Conservation (phyloP, 2,329 filamentous ascomycete species). For the Pyricularia pennisetigena region DNA sequence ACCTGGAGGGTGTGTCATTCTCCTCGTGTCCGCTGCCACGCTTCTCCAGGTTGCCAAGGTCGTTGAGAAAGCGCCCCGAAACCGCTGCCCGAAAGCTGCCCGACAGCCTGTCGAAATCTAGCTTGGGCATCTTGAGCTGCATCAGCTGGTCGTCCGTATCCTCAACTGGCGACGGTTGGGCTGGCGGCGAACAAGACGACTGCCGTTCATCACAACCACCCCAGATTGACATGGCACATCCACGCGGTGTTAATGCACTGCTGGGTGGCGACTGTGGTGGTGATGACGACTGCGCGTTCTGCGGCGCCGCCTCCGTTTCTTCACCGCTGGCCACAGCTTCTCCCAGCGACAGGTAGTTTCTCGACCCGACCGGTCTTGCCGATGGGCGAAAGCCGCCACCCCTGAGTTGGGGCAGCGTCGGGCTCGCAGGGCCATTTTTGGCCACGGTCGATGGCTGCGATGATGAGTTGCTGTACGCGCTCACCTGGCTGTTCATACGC, state of each 20-base stretch:
- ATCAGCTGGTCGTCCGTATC: background rate
- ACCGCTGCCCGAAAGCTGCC: background rate
- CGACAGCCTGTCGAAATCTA: conserved; percentile 4
- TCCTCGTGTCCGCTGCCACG: background rate
- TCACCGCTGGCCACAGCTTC: conserved; percentile 6
- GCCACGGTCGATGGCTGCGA: conserved; percentile 6
- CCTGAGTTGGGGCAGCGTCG: conserved; percentile 27
- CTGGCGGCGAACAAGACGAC: background rate
- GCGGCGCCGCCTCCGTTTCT: background rate
- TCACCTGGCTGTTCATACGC: conserved; percentile 44
- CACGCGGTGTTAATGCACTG: conserved; percentile 17
- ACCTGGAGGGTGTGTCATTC: background rate
- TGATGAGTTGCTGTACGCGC: conserved; percentile 18
- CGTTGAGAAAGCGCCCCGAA: background rate
- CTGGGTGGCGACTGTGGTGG: background rate
- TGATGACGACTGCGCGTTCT: background rate
- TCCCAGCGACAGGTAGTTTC: conserved; percentile 38
- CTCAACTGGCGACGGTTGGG: background rate
- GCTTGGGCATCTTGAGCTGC: conserved; percentile 3
- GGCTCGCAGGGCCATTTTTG: conserved; percentile 20
- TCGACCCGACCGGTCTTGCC: conserved; percentile 23
- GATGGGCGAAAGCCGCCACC: conserved; percentile 28
- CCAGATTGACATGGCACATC: conserved; percentile 14
- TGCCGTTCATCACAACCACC: background rate
- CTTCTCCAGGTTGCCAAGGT: background rate